phyloP scores from a whole-genome alignment of 257 asterid genomes.

The Solanum raphanifolium region DNA sequence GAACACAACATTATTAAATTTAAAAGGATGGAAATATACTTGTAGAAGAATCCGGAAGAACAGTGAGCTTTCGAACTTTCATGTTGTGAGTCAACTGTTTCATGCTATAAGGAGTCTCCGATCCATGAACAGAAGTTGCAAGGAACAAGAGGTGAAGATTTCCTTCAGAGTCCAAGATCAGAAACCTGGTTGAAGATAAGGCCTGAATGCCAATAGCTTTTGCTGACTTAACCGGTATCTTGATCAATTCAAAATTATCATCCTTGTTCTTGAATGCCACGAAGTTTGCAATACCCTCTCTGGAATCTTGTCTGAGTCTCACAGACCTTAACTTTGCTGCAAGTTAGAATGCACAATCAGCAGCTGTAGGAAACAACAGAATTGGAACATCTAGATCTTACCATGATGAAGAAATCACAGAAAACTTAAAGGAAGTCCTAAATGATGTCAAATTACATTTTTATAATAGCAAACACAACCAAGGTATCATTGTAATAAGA shows the following conservation, averaged over 20 bases:
- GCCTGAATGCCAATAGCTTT: slow-evolving; percentile 60
- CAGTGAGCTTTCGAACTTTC: slow-evolving; percentile 54
- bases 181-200: slow-evolving; percentile 40
- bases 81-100: slow-evolving; percentile 38
- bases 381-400: slow-evolving; percentile 19
- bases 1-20: neutral
- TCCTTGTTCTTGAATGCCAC: slow-evolving; percentile 44
- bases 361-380: slow-evolving; percentile 34
- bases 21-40: slow-evolving; percentile 10
- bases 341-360: slow-evolving; percentile 61
- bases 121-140: slow-evolving; percentile 34
- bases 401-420: slow-evolving; percentile 3
- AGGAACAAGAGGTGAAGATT: slow-evolving; percentile 46
- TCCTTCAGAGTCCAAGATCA: slow-evolving; percentile 69
- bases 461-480: neutral
- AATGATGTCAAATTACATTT: neutral
- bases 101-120: slow-evolving; percentile 29
- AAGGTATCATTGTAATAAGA: neutral
- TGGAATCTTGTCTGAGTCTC: slow-evolving; percentile 59
- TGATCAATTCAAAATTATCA: slow-evolving; percentile 15
- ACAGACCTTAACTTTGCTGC: slow-evolving; percentile 68
- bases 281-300: slow-evolving; percentile 38
- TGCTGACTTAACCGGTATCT: slow-evolving; percentile 28
- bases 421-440: neutral
- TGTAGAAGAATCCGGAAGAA: slow-evolving; percentile 43